Base-by-base conservation (phyloP, 768 basidiomycete species). In the Trametes coccinea region DNA sequence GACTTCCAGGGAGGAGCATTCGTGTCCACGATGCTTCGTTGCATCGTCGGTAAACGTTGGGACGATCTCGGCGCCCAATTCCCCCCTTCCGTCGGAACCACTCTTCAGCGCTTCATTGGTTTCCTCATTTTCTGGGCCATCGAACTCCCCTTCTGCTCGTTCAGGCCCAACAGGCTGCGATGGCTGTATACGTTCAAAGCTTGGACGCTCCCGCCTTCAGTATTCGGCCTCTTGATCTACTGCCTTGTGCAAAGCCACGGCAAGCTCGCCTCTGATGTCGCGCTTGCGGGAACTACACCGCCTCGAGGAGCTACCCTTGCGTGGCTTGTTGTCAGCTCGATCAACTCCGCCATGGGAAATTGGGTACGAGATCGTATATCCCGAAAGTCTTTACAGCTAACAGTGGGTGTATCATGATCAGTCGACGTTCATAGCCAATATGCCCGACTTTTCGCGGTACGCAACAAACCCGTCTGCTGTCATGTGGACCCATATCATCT, bases 111-210 rank as follows among this genome's bases (percentile, higher is more conserved):
- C 3, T 63, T 66, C 59, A 51, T 66, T 51, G 65, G 59, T 6
- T 66, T 66, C 48, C 40, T 66, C 30, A 43, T 66, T 17, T 66
- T 66, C 56, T 66, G 65, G 62, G 55, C 59, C 2, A 53, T 66
- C 34, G 61, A 63, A 40, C 46, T 66, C 4, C 65, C 65, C 8
- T 66, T 66, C 47, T 66, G 65, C 53, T 66, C 61, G 2, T 37
- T 66, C 4, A 55, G 65, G 8, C 65, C 65, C 5, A 60, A 62
- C 49, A 37, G 46, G 10, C 59, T 63, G 29, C 53, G 54, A 6
- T 66, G 62, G 65, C 56, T 66, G 2, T 66, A 66, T 59, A 66
- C 61, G 2, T 45, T 66, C 61, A 66, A 66, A 41, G 65, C 65
- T 34, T 63, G 54, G 59, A 63, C 59, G 6, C 59, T 66, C 13